Conservation (phyloP, 2,329 filamentous ascomycete species). For the Corinectria fuckeliana region DNA sequence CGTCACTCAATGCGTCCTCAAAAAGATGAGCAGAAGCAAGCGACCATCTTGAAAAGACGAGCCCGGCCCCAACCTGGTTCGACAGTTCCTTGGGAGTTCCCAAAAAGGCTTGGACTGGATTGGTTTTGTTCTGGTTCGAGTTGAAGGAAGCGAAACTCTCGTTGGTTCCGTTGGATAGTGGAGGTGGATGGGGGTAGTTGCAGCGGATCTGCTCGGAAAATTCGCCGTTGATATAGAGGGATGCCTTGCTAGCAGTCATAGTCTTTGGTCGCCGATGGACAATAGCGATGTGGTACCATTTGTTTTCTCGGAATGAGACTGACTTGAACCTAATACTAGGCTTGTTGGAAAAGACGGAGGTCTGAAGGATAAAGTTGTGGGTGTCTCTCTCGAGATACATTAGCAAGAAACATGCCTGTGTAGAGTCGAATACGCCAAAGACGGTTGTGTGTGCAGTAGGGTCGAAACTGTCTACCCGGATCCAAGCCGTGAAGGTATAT, state of each 20-base stretch:
- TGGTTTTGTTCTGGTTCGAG: slow-evolving; percentile 61
- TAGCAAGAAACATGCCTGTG: slow-evolving; percentile 91
- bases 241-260: slow-evolving; percentile 78
- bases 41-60: slow-evolving; percentile 83
- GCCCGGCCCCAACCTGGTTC: slow-evolving; percentile 72
- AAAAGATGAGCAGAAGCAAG: slow-evolving; percentile 89
- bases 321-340: slow-evolving; percentile 95
- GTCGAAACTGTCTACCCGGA: slow-evolving; percentile 88
- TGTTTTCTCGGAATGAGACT: slow-evolving; percentile 73
- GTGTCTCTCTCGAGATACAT: slow-evolving; percentile 94
- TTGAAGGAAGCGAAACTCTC: slow-evolving; percentile 76
- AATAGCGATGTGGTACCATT: slow-evolving; percentile 93
- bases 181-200: slow-evolving; percentile 81
- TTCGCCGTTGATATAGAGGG: slow-evolving; percentile 90
- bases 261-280: slow-evolving; percentile 83
- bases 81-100: slow-evolving; percentile 92
- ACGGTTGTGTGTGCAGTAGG: slow-evolving; percentile 86
- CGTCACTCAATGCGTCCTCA: slow-evolving; percentile 86
- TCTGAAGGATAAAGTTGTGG: slow-evolving; percentile 93
- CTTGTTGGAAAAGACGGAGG: slow-evolving; percentile 82
- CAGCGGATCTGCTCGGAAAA: slow-evolving; percentile 93
- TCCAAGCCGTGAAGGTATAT: slow-evolving; percentile 91
- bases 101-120: slow-evolving; percentile 87
- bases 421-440: slow-evolving; percentile 92
- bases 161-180: slow-evolving; percentile 65